Conservation (phyloP, 768 basidiomycete species). For the Udeniomyces megalosporus region DNA sequence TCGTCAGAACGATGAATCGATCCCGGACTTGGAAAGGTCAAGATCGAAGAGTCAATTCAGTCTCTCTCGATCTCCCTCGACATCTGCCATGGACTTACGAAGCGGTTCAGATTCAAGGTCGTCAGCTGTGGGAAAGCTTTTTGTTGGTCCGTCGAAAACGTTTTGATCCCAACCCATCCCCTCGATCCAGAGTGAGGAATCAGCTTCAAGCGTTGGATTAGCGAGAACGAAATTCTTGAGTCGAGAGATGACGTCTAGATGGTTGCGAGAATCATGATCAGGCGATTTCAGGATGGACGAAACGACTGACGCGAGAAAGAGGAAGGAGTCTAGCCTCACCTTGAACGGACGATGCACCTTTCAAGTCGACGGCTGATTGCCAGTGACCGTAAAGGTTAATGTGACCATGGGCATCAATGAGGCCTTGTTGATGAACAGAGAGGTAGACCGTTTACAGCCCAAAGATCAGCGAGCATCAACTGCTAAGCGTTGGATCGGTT, state of each 20-base stretch:
- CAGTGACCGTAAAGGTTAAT: slow-evolving; percentile 4
- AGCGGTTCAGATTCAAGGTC: slow-evolving; percentile 57
- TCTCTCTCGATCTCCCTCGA: background rate
- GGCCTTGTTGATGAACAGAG: background rate
- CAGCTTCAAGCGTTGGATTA: slow-evolving; percentile 24
- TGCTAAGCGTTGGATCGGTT: background rate
- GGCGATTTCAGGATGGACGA: background rate
- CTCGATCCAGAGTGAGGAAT: slow-evolving; percentile 43
- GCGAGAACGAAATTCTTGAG: slow-evolving; percentile 45
- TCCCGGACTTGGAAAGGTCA: slow-evolving; percentile 33
- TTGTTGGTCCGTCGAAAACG: slow-evolving; percentile 21
- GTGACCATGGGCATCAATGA: slow-evolving; percentile 11
- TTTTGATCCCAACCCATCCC: slow-evolving; percentile 95
- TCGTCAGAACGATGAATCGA: slow-evolving; percentile 52
- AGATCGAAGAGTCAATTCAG: background rate
- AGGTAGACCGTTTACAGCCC: background rate
- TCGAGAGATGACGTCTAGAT: slow-evolving; percentile 45
- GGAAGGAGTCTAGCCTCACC: too few species aligned
- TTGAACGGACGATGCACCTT: slow-evolving; percentile 41
- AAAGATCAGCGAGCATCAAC: background rate
- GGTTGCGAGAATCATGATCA: background rate
- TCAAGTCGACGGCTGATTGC: slow-evolving; percentile 35
- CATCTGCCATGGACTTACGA: slow-evolving; percentile 16
- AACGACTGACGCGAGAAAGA: background rate
- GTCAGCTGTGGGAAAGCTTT: slow-evolving; percentile 50